Evolutionary conservation across 2,329 filamentous ascomycete species (phyloP).

Genomic region (Epichloe typhina): DNA sequence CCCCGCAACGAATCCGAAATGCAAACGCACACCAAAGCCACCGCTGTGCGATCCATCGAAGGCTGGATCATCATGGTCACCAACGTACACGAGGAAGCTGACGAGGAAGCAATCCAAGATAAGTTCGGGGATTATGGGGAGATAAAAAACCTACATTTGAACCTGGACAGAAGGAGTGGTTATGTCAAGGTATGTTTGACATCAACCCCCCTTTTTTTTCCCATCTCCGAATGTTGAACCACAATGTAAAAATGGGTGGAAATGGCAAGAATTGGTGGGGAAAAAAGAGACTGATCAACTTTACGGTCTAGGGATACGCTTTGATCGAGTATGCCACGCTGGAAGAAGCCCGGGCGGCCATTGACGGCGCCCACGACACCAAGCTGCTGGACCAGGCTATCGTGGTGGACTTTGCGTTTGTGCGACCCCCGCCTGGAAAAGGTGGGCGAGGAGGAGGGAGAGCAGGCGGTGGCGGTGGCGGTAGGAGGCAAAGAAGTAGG

Average conservation of each 20-base stretch:
- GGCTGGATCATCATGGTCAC: constrained; percentile 82
- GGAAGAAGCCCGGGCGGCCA: constrained; percentile 67
- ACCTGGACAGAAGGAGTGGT: constrained; percentile 68
- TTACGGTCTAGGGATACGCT: constrained; percentile 55
- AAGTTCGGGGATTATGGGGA: constrained; percentile 74
- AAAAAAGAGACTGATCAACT: not conserved
- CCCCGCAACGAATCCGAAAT: constrained; percentile 47
- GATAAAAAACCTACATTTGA: constrained; percentile 77
- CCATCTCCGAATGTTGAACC: not conserved
- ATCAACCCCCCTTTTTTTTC: too few species aligned
- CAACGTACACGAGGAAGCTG: constrained; percentile 78
- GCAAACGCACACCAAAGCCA: constrained; percentile 60
- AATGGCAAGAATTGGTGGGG: not conserved
- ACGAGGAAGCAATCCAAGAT: constrained; percentile 71
- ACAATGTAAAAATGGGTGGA: not conserved
- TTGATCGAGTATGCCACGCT: constrained; percentile 74
- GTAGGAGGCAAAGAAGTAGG: constrained; percentile 31
- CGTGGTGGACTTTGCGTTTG: constrained; percentile 73
- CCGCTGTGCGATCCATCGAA: constrained; percentile 74
- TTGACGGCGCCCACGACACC: constrained; percentile 63
- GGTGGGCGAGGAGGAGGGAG: constrained; percentile 24
- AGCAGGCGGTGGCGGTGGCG: constrained; percentile 12
- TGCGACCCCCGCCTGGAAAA: constrained; percentile 56
- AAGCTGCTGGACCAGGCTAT: constrained; percentile 74
- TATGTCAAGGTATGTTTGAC: constrained; percentile 59